phyloP scores from a whole-genome alignment of 805 yeast genomes.

The Cephaloascus fragrans region DNA sequence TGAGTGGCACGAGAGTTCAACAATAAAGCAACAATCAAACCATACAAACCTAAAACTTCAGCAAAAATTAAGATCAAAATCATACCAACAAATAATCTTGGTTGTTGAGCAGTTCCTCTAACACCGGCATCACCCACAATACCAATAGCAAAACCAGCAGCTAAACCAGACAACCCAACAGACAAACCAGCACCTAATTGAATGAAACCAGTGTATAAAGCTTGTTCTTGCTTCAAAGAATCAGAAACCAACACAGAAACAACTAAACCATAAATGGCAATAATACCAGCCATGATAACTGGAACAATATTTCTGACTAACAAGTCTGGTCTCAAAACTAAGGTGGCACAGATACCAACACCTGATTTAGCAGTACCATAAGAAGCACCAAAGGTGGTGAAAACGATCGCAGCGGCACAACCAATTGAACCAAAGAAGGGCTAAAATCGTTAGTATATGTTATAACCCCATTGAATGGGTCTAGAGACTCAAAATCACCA shows the following conservation, averaged over 20 bases:
- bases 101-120: slow-evolving; percentile 97
- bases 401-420: slow-evolving; percentile 97
- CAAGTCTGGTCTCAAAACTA: slow-evolving; percentile 95
- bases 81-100: slow-evolving; percentile 97
- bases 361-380: slow-evolving; percentile 99
- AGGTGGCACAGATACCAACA: slow-evolving; percentile 98
- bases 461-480: slow-evolving; percentile 4
- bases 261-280: slow-evolving; percentile 96
- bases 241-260: slow-evolving; percentile 92
- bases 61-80: slow-evolving; percentile 97
- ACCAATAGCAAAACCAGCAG: slow-evolving; percentile 99
- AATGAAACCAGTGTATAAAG: slow-evolving; percentile 93
- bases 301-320: slow-evolving; percentile 91
- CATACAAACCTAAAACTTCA: slow-evolving; percentile 97
- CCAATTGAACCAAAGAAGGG: slow-evolving; percentile 99
- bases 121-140: slow-evolving; percentile 99
- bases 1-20: slow-evolving; percentile 96
- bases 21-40: slow-evolving; percentile 94
- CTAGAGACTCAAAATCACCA: neutral
- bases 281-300: slow-evolving; percentile 99
- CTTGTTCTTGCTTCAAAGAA: slow-evolving; percentile 81
- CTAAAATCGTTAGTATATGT: slow-evolving; percentile 19
- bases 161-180: slow-evolving; percentile 94
- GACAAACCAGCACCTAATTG: slow-evolving; percentile 98
- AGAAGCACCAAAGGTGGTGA: slow-evolving; percentile 98